phyloP scores from a whole-genome alignment of 495 filamentous ascomycete genomes.

The Lentithecium fluviatile region DNA sequence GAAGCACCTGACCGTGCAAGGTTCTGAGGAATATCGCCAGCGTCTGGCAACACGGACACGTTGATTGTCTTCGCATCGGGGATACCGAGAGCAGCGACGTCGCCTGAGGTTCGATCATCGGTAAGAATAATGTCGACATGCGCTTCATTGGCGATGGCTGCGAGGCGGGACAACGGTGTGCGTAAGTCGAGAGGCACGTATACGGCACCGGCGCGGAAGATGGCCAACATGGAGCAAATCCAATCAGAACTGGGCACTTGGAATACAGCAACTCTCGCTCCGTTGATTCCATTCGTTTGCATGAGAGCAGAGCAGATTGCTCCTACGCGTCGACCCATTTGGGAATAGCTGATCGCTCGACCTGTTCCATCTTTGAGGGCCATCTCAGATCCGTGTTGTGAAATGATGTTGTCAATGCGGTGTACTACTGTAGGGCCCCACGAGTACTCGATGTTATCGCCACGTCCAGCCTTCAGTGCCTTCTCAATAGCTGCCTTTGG shows the following conservation, averaged over 20 bases:
- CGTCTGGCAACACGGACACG: background rate
- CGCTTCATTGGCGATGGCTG: background rate
- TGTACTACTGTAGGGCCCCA: too few species aligned
- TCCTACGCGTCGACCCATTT: too few species aligned
- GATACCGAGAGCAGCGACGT: background rate
- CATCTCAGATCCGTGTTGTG: too few species aligned
- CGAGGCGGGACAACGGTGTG: background rate
- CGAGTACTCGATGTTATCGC: too few species aligned
- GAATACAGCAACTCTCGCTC: background rate
- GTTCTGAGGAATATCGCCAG: background rate
- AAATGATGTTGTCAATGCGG: too few species aligned
- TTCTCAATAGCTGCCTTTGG: too few species aligned
- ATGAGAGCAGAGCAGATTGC: too few species aligned
- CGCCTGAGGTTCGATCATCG: background rate
- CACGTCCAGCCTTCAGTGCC: too few species aligned
- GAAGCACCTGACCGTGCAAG: slow-evolving; percentile 65
- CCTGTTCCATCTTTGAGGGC: too few species aligned
- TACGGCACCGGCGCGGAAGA: background rate
- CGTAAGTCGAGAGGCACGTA: slow-evolving; percentile 5
- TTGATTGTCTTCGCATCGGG: background rate
- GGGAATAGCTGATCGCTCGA: too few species aligned
- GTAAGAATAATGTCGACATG: background rate
- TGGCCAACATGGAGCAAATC: slow-evolving; percentile 8
- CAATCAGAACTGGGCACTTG: background rate
- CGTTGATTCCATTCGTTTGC: too few species aligned